phyloP scores from a whole-genome alignment of 352 stramenopile species.

The Phytophthora pinifolia region DNA sequence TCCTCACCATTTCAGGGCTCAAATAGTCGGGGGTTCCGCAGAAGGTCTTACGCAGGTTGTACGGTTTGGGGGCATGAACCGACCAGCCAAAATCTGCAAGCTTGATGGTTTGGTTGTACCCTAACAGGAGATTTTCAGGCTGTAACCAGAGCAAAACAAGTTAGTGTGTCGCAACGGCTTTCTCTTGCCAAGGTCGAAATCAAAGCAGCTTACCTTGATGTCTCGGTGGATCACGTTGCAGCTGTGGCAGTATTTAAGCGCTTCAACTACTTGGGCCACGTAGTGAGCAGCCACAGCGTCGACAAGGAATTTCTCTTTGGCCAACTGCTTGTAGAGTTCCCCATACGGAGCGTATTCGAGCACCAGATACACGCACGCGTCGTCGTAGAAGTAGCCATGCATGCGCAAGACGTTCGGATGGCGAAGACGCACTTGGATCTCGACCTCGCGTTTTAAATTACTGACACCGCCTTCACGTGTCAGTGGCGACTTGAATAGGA shows the following conservation, averaged over 20 bases:
- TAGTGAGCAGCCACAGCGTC: slow-evolving; percentile 64
- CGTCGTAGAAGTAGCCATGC: slow-evolving; percentile 87
- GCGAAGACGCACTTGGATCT: slow-evolving; percentile 78
- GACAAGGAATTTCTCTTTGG: slow-evolving; percentile 49
- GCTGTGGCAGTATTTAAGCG: slow-evolving; percentile 76
- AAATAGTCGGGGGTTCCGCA: slow-evolving; percentile 88
- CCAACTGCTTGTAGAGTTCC: slow-evolving; percentile 82
- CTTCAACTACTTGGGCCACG: slow-evolving; percentile 75
- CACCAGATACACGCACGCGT: slow-evolving; percentile 79
- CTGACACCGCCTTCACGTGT: slow-evolving; percentile 50
- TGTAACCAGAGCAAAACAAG: slow-evolving; percentile 16
- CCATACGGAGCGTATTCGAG: slow-evolving; percentile 82
- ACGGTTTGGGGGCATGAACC: slow-evolving; percentile 67
- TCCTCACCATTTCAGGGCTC: slow-evolving; percentile 79
- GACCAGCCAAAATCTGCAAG: slow-evolving; percentile 89
- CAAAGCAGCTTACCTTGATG: slow-evolving; percentile 68
- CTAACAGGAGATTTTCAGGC: slow-evolving; percentile 85
- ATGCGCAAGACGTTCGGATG: slow-evolving; percentile 79
- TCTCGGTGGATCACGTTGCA: slow-evolving; percentile 86
- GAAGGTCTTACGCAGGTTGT: slow-evolving; percentile 65
- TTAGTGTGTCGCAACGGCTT: slow-evolving; percentile 4
- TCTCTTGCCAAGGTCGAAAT: background rate
- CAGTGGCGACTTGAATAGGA: slow-evolving; percentile 67
- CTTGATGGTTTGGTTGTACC: slow-evolving; percentile 76
- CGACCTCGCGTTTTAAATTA: slow-evolving; percentile 81